phyloP scores from a whole-genome alignment of 1,284 basidiomycete species.

The Trichosporon sp. region DNA sequence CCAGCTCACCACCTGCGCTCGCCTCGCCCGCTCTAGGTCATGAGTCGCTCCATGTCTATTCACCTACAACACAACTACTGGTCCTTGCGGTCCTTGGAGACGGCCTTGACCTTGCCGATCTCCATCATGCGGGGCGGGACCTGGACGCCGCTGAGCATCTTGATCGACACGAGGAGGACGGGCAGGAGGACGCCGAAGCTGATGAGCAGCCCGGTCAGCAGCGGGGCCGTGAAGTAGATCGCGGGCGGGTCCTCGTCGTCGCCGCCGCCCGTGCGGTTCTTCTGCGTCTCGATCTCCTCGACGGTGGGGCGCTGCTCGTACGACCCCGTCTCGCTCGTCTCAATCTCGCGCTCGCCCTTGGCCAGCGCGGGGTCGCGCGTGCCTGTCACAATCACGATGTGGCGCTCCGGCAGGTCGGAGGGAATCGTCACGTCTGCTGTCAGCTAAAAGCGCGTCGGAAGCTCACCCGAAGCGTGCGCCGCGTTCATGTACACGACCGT shows the following conservation, averaged over 20 bases:
- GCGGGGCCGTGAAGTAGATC: conserved; percentile 65
- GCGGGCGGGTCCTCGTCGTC: neutral
- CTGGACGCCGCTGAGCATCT: conserved; percentile 69
- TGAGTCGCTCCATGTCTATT: conserved; percentile 1
- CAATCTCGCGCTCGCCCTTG: conserved; percentile 12
- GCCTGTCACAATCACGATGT: conserved; percentile 41
- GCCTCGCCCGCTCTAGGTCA: neutral
- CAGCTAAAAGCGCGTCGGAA: neutral
- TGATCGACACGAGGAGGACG: conserved; percentile 62
- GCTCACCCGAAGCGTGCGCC: conserved; percentile 13
- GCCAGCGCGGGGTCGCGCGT: conserved; percentile 21
- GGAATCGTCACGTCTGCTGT: conserved; percentile 15
- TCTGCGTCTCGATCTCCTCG: conserved; percentile 25
- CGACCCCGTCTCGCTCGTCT: conserved; percentile 8
- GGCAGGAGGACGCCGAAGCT: conserved; percentile 68
- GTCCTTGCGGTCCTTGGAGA: conserved; percentile 68
- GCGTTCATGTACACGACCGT: conserved; percentile 15
- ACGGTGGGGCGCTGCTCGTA: conserved; percentile 1
- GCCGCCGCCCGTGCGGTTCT: conserved; percentile 49
- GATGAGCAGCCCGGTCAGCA: conserved; percentile 67
- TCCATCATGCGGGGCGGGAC: conserved; percentile 52
- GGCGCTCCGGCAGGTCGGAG: conserved; percentile 19
- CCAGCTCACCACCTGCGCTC: neutral
- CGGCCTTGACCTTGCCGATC: conserved; percentile 45
- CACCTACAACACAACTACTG: conserved; percentile 54